Base-by-base conservation (phyloP, 2,329 filamentous ascomycete genomes). In the Aspergillus quadricinctus region DNA sequence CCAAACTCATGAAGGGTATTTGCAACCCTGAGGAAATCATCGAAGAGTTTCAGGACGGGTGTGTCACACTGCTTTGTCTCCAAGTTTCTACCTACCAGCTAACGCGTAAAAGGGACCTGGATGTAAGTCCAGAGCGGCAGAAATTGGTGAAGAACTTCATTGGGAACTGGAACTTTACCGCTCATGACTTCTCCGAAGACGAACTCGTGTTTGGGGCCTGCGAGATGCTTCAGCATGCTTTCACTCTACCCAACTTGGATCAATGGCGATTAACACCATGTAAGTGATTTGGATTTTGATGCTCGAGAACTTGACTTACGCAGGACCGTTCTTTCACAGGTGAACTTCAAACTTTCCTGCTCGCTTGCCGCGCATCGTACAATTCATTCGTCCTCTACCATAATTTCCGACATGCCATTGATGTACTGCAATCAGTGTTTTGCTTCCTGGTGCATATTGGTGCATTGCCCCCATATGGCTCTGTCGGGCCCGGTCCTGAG, bases 361-460 rank as follows among this genome's bases (percentile, higher is more conserved):
- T 96, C 60, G 92, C 92, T 53, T 94, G 92, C 68, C 88, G 93
- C 59, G 87, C 88, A 49, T 90, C 94, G n/a, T 99, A 99, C 77
- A 97, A 97, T 73, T 89, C 85, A 57, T 96, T 96, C 72, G 92
- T 97, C 37, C 89, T 93, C 23, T 99, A 97, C 69, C 94, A 99
- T 79, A 99, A 99, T 75, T 99, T 97, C 72, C 89, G 93, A 54
- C 94, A 99, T 74, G 94, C 96, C 23, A 88, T 97, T 59, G 94
- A 99, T 74, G 94, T 99, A 28, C 81, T 97, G 53, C 93, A 97
- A 73, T 95, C 93, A 1, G 86, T 92, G 3, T 97, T 97, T 72
- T 87, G 88, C 76, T 96, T 97, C 69, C 83, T 97, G 5, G 81
- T 97, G 54, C 85, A 85, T 61, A 87, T 96, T 52, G 89, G 90